These are phyloP conservation scores for Entomophthora muscae DNA, from an alignment of 371 early-diverging fungal species.

Conservation along the genomic window DNA sequence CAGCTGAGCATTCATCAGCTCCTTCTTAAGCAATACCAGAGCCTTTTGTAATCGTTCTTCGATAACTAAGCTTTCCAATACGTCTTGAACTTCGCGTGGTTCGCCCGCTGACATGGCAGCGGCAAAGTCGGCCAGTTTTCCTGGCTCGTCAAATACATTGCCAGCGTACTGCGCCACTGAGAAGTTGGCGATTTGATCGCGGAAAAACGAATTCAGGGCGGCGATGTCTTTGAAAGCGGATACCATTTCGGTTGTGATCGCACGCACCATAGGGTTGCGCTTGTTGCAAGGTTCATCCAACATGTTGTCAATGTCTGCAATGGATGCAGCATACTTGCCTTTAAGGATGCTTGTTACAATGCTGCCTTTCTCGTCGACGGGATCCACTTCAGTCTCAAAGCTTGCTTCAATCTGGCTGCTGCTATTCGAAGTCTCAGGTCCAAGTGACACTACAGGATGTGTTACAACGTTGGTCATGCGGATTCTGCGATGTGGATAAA, in stretches of 20 bases:
- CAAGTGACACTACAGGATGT: neutral
- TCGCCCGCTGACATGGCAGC: slow-evolving; percentile 88
- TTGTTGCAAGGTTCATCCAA: slow-evolving; percentile 64
- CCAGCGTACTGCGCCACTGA: slow-evolving; percentile 89
- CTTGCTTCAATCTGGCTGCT: slow-evolving; percentile 16
- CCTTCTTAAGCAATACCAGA: slow-evolving; percentile 83
- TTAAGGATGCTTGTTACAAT: neutral
- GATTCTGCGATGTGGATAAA: slow-evolving; percentile 88
- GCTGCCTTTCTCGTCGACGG: neutral
- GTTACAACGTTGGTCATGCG: slow-evolving; percentile 51
- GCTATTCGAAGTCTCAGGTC: slow-evolving; percentile 9
- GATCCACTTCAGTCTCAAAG: slow-evolving; percentile 9
- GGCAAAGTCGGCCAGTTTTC: slow-evolving; percentile 88
- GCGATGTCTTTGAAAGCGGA: slow-evolving; percentile 91
- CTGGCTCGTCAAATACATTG: slow-evolving; percentile 86
- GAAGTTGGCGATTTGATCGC: slow-evolving; percentile 92
- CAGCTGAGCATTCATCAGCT: slow-evolving; percentile 86
- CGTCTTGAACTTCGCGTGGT: slow-evolving; percentile 77
- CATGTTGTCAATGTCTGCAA: slow-evolving; percentile 73
- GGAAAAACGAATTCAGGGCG: slow-evolving; percentile 76
- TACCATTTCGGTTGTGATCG: slow-evolving; percentile 89
- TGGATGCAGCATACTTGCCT: slow-evolving; percentile 49
- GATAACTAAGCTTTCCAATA: slow-evolving; percentile 70
- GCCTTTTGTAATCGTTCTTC: slow-evolving; percentile 86
- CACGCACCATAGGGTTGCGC: slow-evolving; percentile 70